Percentiles rank a stretch among this genome's conserved stretches.
Evolutionary conservation across 2,329 filamentous ascomycete species (phyloP).

Genomic region (Cytospora chrysosperma): DNA sequence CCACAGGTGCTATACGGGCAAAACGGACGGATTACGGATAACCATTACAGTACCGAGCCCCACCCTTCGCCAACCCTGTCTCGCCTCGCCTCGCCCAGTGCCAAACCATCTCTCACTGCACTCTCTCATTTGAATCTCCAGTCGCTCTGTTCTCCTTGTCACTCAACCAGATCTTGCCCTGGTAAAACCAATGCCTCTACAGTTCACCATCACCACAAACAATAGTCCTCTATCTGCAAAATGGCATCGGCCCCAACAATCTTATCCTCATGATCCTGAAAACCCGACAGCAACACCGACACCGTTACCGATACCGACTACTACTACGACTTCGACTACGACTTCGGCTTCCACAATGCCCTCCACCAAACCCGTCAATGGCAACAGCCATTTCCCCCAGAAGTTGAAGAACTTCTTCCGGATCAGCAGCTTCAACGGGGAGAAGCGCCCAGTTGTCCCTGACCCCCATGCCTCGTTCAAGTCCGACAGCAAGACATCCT

Average conservation of each 20-base stretch:
- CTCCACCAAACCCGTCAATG: constrained; percentile 53
- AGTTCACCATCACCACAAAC: constrained; percentile 23
- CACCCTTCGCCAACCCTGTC: background rate
- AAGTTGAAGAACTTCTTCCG: constrained; percentile 71
- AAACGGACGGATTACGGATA: background rate
- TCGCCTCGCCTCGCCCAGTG: background rate
- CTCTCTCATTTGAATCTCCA: background rate
- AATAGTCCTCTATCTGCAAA: constrained; percentile 22
- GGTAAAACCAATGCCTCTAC: constrained; percentile 12
- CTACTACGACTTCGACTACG: constrained; percentile 10
- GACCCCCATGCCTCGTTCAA: constrained; percentile 39
- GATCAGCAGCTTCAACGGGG: constrained; percentile 53
- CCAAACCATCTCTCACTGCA: background rate
- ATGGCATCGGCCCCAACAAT: constrained; percentile 23
- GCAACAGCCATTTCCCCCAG: constrained; percentile 62
- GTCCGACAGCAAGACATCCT: constrained; percentile 63
- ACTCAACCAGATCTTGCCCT: background rate
- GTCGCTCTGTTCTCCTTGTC: background rate
- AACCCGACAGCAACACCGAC: constrained; percentile 25
- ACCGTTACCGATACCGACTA: constrained; percentile 23
- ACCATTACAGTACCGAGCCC: background rate
- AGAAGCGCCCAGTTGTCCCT: constrained; percentile 26
- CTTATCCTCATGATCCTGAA: constrained; percentile 29
- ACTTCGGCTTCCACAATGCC: constrained; percentile 50
- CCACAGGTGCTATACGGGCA: background rate